A percentile compares a stretch with the other conserved stretches of the same genome.
phyloP scores from a whole-genome alignment of 2,329 filamentous ascomycete species.

The Verticillium dahliae region DNA sequence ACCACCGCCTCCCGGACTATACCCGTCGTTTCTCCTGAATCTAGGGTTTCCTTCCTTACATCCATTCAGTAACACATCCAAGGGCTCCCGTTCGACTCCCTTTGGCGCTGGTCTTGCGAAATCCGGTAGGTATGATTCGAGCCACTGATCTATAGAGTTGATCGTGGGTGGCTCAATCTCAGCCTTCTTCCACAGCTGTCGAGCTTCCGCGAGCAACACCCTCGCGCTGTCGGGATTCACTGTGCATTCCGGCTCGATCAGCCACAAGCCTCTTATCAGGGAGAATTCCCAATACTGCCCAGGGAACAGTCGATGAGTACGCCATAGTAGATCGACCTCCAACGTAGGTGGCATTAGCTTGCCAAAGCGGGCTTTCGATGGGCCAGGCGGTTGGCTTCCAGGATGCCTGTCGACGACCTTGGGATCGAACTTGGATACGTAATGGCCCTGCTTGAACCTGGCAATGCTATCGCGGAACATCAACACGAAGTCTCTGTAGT shows the following conservation, averaged over 20 bases:
- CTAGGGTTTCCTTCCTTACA: neutral
- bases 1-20: neutral
- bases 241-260: conserved; percentile 4
- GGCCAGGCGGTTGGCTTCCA: neutral
- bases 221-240: neutral
- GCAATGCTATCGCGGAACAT: neutral
- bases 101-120: neutral
- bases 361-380: neutral
- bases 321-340: conserved; percentile 8
- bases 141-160: conserved; percentile 1
- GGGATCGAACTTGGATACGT: neutral
- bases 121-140: conserved; percentile 5
- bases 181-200: conserved; percentile 4
- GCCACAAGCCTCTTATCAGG: conserved; percentile 1
- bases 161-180: neutral
- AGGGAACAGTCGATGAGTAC: conserved; percentile 9
- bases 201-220: neutral
- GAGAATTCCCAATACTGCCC: conserved; percentile 9
- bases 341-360: conserved; percentile 5
- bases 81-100: neutral
- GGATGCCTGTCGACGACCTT: neutral
- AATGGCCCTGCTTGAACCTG: neutral
- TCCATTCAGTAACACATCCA: neutral
- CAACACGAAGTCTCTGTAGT: conserved; percentile 9
- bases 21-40: neutral